Evolutionary conservation across 2,329 filamentous ascomycete species (phyloP).

Genomic region (Westerdykella aurantiaca): DNA sequence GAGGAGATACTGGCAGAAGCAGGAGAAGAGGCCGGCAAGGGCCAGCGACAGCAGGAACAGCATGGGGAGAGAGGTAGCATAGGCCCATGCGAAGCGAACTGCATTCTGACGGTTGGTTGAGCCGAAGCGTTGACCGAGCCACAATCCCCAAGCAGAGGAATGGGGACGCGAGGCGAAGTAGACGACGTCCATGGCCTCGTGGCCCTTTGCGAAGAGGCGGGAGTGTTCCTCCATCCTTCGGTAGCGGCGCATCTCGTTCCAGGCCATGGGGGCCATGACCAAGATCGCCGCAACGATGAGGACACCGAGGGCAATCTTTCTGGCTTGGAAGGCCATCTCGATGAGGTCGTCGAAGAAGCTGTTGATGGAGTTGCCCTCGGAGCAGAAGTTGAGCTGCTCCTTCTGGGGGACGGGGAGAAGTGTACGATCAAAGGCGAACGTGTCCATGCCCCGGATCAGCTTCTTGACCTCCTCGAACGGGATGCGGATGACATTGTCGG

Average conservation of each 20-base stretch:
- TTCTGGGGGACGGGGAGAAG: conserved; percentile 80
- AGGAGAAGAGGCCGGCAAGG: conserved; percentile 73
- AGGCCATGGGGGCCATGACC: conserved; percentile 73
- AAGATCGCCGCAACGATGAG: conserved; percentile 65
- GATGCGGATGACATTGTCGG: conserved; percentile 63
- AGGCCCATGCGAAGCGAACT: conserved; percentile 76
- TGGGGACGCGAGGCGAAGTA: conserved; percentile 81
- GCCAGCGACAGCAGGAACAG: conserved; percentile 83
- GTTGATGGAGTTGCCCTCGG: conserved; percentile 72
- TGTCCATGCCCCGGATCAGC: conserved; percentile 65
- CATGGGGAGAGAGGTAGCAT: conserved; percentile 76
- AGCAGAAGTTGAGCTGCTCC: conserved; percentile 79
- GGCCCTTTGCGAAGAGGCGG: conserved; percentile 59
- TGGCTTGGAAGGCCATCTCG: conserved; percentile 60
- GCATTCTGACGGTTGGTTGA: conserved; percentile 62
- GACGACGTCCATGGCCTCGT: conserved; percentile 79
- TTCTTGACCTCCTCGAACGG: conserved; percentile 78
- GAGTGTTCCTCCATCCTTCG: conserved; percentile 65
- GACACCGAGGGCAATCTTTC: conserved; percentile 70
- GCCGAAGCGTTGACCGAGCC: conserved; percentile 59
- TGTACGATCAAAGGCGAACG: conserved; percentile 71
- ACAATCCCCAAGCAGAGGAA: conserved; percentile 67
- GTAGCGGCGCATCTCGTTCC: conserved; percentile 73
- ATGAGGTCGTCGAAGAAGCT: conserved; percentile 75
- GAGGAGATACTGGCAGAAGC: conserved; percentile 76